These are phyloP conservation scores for Linnemannia hyalina DNA, from an alignment of 192 early-diverging fungal genomes.

Conservation along the genomic window DNA sequence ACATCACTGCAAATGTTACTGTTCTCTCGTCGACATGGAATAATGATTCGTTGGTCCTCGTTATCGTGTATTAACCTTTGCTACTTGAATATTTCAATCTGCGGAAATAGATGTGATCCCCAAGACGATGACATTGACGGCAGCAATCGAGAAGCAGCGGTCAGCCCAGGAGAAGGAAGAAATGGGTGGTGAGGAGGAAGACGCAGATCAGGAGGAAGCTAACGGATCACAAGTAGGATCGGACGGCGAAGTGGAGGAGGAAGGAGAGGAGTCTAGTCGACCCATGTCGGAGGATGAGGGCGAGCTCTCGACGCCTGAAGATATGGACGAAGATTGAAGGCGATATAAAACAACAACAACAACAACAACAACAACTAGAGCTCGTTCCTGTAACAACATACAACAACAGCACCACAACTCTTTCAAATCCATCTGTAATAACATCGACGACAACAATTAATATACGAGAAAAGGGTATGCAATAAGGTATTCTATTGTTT, in stretches of 20 bases:
- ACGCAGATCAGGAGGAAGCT: constrained; percentile 32
- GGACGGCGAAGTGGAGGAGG: constrained; percentile 2
- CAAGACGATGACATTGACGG: constrained; percentile 59
- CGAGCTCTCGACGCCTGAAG: constrained; percentile 37
- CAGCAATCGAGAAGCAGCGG: constrained; percentile 57
- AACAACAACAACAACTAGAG: neutral
- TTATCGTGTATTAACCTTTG: too few species aligned
- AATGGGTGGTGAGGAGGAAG: constrained; percentile 45
- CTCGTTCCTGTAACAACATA: neutral
- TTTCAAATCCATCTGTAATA: neutral
- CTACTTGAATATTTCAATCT: neutral
- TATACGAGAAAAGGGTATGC: neutral
- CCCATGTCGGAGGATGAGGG: constrained; percentile 48
- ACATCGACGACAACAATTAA: neutral
- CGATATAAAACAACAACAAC: neutral
- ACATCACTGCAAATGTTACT: neutral
- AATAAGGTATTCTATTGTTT: neutral
- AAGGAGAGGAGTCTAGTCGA: constrained; percentile 25
- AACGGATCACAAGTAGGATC: constrained; percentile 29
- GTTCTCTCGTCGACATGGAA: neutral
- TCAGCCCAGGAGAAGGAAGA: constrained; percentile 55
- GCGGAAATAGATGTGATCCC: constrained; percentile 53
- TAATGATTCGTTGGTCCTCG: too few species aligned
- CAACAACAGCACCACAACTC: neutral
- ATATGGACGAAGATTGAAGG: constrained; percentile 49